Percentiles rank a stretch among this genome's conserved stretches.
Conservation (phyloP, 192 early-diverging fungal genomes). For the Funneliformis mosseae region DNA sequence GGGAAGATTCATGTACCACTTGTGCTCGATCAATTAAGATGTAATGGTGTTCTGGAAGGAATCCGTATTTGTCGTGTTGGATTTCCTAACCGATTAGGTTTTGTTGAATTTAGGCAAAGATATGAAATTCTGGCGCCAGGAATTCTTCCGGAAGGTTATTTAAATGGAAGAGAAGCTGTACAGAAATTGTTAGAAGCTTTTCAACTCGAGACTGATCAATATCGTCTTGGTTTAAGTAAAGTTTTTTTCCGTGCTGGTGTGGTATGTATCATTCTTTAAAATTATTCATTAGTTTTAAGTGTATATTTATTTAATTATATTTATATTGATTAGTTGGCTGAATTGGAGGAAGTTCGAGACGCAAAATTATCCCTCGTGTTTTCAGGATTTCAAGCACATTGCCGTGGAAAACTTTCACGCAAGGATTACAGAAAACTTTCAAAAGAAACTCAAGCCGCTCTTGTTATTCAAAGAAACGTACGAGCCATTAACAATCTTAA, state of each 20-base stretch:
- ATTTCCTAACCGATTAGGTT: slow-evolving; percentile 90
- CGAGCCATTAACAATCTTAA: slow-evolving; percentile 85
- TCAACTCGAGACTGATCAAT: slow-evolving; percentile 78
- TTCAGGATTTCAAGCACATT: slow-evolving; percentile 81
- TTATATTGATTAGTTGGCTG: slow-evolving; percentile 63
- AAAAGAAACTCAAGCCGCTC: slow-evolving; percentile 81
- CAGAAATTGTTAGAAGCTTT: slow-evolving; percentile 76
- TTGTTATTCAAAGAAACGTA: slow-evolving; percentile 93
- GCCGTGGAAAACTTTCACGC: slow-evolving; percentile 83
- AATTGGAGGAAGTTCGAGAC: slow-evolving; percentile 92
- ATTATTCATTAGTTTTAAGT: slow-evolving; percentile 17
- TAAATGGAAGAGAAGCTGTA: slow-evolving; percentile 87
- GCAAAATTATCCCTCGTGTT: slow-evolving; percentile 81
- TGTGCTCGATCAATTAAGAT: slow-evolving; percentile 91
- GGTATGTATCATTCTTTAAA: slow-evolving; percentile 46
- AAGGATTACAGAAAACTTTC: slow-evolving; percentile 52
- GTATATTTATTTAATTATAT: slow-evolving; percentile 8
- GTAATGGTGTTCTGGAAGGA: slow-evolving; percentile 97
- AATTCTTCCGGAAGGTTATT: slow-evolving; percentile 78
- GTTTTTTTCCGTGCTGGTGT: slow-evolving; percentile 97
- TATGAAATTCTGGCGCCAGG: slow-evolving; percentile 90
- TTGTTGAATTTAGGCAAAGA: slow-evolving; percentile 91
- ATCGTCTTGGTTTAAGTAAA: slow-evolving; percentile 89
- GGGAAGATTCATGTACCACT: slow-evolving; percentile 81
- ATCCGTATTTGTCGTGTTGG: slow-evolving; percentile 95